phyloP scores from a whole-genome alignment of 1,284 basidiomycete genomes.

The Heterobasidion annosum region DNA sequence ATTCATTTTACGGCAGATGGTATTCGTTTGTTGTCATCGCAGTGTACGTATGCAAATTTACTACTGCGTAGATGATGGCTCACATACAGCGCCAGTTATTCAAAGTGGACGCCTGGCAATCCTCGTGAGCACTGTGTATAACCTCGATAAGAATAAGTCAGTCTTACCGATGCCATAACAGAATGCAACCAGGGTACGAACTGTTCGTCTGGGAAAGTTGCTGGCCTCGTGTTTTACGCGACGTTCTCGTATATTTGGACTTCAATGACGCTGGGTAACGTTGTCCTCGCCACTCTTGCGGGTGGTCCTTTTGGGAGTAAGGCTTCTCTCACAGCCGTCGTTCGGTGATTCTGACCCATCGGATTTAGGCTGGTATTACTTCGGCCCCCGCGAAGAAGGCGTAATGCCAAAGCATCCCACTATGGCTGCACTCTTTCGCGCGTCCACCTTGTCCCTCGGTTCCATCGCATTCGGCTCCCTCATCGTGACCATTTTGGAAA shows the following conservation, averaged over 20 bases:
- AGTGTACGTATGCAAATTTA: constrained; percentile 34
- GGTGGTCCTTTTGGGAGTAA: constrained; percentile 56
- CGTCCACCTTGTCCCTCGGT: constrained; percentile 80
- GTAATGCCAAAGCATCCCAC: constrained; percentile 71
- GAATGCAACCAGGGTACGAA: constrained; percentile 31
- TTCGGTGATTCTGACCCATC: not conserved
- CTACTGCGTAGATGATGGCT: not conserved
- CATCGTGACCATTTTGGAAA: constrained; percentile 81
- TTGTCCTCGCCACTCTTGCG: constrained; percentile 72
- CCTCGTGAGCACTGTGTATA: constrained; percentile 34
- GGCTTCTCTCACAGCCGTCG: constrained; percentile 10
- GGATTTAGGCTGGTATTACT: constrained; percentile 59
- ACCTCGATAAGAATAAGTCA: not conserved
- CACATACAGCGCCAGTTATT: constrained; percentile 37
- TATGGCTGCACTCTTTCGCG: constrained; percentile 63
- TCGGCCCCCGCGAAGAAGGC: constrained; percentile 52
- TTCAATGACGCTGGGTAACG: constrained; percentile 72
- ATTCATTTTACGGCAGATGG: constrained; percentile 37
- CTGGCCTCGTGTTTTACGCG: constrained; percentile 70
- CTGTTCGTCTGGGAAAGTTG: constrained; percentile 45
- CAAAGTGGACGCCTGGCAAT: constrained; percentile 71
- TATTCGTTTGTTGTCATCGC: constrained; percentile 64
- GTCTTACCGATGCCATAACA: constrained; percentile 6
- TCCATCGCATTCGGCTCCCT: constrained; percentile 87
- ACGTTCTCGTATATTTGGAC: constrained; percentile 83